phyloP scores from a whole-genome alignment of 1,284 basidiomycete genomes.

The Puccinia triticina region DNA sequence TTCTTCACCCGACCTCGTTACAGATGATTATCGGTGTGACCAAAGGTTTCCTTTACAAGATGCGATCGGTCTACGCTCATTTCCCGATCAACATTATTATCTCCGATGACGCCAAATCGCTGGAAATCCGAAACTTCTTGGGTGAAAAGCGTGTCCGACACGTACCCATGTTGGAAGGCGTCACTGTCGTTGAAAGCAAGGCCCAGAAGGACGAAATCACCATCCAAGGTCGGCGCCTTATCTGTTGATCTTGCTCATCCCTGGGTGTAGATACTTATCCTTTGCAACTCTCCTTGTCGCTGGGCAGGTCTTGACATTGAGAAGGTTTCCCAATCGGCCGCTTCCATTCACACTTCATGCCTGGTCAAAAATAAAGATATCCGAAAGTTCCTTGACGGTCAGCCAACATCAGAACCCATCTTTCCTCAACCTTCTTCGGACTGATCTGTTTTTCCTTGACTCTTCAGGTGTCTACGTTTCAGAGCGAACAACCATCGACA shows the following conservation, averaged over 20 bases:
- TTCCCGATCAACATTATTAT: slow-evolving; percentile 99
- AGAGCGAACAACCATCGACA: slow-evolving; percentile 40
- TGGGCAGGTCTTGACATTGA: slow-evolving; percentile 76
- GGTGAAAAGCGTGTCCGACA: slow-evolving; percentile 90
- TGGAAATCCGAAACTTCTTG: slow-evolving; percentile 99
- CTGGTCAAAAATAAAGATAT: slow-evolving; percentile 93
- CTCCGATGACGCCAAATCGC: slow-evolving; percentile 72
- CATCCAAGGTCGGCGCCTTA: slow-evolving; percentile 68
- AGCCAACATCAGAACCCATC: not conserved
- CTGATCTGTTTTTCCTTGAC: not conserved
- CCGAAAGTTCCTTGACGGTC: slow-evolving; percentile 61
- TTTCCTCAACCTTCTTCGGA: not conserved
- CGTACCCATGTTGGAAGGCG: slow-evolving; percentile 88
- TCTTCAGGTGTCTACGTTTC: slow-evolving; percentile 49
- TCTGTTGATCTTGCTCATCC: not conserved
- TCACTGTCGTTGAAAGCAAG: slow-evolving; percentile 85
- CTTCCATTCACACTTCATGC: slow-evolving; percentile 90
- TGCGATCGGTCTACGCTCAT: slow-evolving; percentile 88
- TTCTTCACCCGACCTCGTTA: not conserved
- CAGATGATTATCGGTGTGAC: slow-evolving; percentile 92
- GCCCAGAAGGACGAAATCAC: slow-evolving; percentile 95
- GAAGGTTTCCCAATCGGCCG: slow-evolving; percentile 93
- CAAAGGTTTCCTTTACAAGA: slow-evolving; percentile 98
- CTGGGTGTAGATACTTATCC: not conserved
- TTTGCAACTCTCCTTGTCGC: too few species aligned